These are phyloP conservation scores for Yueomyces sp. DNA, from an alignment of 805 yeast genomes.

Conservation along the genomic window DNA sequence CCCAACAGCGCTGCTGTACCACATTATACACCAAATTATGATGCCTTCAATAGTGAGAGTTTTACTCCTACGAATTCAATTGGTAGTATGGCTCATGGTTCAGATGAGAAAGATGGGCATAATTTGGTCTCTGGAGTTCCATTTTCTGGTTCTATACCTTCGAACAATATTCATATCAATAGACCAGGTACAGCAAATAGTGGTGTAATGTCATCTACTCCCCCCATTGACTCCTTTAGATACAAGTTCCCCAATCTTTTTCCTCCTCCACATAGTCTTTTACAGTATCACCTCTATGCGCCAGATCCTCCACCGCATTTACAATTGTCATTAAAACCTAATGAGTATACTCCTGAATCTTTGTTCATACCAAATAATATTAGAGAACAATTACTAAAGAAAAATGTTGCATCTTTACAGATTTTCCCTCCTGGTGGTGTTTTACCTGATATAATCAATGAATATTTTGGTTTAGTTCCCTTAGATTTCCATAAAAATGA, in stretches of 20 bases:
- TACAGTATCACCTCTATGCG: slow-evolving; percentile 80
- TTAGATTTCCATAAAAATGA: slow-evolving; percentile 38
- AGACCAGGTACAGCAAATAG: not conserved
- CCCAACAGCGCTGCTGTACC: slow-evolving; percentile 1
- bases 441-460: slow-evolving; percentile 66
- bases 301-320: slow-evolving; percentile 76
- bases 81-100: slow-evolving; percentile 4
- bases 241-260: slow-evolving; percentile 22
- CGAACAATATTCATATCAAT: slow-evolving; percentile 1
- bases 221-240: not conserved
- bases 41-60: slow-evolving; percentile 20
- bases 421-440: slow-evolving; percentile 31
- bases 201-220: not conserved
- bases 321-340: slow-evolving; percentile 43
- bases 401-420: slow-evolving; percentile 71
- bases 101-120: no score
- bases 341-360: slow-evolving; percentile 56
- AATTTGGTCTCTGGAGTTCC: no score
- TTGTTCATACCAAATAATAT: slow-evolving; percentile 63
- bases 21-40: slow-evolving; percentile 15
- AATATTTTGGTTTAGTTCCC: slow-evolving; percentile 77
- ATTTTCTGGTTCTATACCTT: not conserved
- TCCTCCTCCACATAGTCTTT: slow-evolving; percentile 28
- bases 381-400: slow-evolving; percentile 56
- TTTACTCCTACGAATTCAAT: slow-evolving; percentile 18